A percentile compares a stretch with the other conserved stretches of the same genome.
These are phyloP conservation scores for Fusarium sp. DNA, from an alignment of 2,329 filamentous ascomycete genomes.

Conservation along the genomic window DNA sequence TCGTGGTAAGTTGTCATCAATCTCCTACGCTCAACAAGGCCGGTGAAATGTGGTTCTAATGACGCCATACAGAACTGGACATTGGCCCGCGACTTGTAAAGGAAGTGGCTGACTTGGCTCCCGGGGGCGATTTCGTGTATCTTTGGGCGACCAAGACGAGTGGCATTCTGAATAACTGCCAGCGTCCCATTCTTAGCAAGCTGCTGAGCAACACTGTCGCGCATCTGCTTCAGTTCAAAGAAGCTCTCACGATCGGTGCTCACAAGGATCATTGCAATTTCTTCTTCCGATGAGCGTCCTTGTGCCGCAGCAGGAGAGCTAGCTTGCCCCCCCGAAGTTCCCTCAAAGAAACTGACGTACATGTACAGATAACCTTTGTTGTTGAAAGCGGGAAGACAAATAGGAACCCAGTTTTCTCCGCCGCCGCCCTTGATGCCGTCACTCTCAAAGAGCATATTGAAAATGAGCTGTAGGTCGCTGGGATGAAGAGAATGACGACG, in stretches of 20 bases:
- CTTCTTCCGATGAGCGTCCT: constrained; percentile 76
- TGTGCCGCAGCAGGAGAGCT: constrained; percentile 68
- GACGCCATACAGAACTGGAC: constrained; percentile 96
- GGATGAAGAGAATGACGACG: constrained; percentile 96
- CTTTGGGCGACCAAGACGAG: constrained; percentile 76
- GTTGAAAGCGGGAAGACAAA: constrained; percentile 97
- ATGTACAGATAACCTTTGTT: constrained; percentile 97
- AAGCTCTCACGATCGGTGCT: constrained; percentile 95
- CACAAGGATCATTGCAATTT: constrained; percentile 93
- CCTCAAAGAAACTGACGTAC: constrained; percentile 96
- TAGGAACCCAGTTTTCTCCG: constrained; percentile 96
- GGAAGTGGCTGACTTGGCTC: constrained; percentile 86
- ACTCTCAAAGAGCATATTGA: constrained; percentile 99
- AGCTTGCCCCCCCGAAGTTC: constrained; percentile 58
- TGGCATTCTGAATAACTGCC: constrained; percentile 78
- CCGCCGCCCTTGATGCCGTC: constrained; percentile 89
- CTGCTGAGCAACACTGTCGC: constrained; percentile 73
- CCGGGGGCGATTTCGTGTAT: constrained; percentile 83
- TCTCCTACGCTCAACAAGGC: constrained; percentile 72
- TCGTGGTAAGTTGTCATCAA: constrained; percentile 88
- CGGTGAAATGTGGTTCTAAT: constrained; percentile 75
- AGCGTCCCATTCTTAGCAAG: constrained; percentile 82
- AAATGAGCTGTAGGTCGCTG: constrained; percentile 94
- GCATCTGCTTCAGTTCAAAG: constrained; percentile 84
- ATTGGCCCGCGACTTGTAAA: constrained; percentile 95